These are phyloP conservation scores for Plasmodium chabaudi DNA, from an alignment of 169 alveolate species.

Conservation along the genomic window DNA sequence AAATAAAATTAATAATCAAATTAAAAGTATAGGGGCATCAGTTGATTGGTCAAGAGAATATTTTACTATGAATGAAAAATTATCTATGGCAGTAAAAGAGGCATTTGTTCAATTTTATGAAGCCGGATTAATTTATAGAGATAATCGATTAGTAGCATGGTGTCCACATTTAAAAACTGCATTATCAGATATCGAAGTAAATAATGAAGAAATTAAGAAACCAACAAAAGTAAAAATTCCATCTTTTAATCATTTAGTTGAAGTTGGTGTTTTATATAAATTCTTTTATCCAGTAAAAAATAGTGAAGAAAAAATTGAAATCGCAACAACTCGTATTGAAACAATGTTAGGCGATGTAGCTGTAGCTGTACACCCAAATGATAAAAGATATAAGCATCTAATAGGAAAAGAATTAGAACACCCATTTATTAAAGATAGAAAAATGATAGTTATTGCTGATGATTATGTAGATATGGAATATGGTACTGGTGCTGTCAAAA, in stretches of 20 bases:
- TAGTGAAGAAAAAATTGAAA: slow-evolving; percentile 87
- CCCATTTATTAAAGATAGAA: slow-evolving; percentile 97
- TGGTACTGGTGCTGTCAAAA: slow-evolving; percentile 99
- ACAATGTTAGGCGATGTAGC: slow-evolving; percentile 99
- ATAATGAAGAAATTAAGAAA: slow-evolving; percentile 92
- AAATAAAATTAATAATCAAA: slow-evolving; percentile 92
- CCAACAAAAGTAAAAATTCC: slow-evolving; percentile 90
- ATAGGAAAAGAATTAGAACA: slow-evolving; percentile 97
- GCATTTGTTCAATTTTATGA: slow-evolving; percentile 96
- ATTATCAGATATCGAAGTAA: slow-evolving; percentile 99
- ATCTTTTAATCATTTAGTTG: slow-evolving; percentile 88
- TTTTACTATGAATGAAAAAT: slow-evolving; percentile 96
- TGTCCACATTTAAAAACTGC: slow-evolving; percentile 98
- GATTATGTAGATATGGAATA: slow-evolving; percentile 96
- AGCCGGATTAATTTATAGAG: slow-evolving; percentile 96
- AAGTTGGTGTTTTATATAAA: slow-evolving; percentile 98
- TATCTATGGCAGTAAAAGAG: slow-evolving; percentile 96
- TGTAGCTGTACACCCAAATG: slow-evolving; percentile 99
- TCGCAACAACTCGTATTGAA: slow-evolving; percentile 99
- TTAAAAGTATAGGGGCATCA: slow-evolving; percentile 93
- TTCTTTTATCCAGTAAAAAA: slow-evolving; percentile 95
- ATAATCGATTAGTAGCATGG: slow-evolving; percentile 98
- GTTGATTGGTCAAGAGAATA: slow-evolving; percentile 98
- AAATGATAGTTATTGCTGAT: slow-evolving; percentile 96
- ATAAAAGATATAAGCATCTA: slow-evolving; percentile 91